These are phyloP conservation scores for Lodderomyces theae DNA, from an alignment of 1,139 yeast species.

Conservation along the genomic window DNA sequence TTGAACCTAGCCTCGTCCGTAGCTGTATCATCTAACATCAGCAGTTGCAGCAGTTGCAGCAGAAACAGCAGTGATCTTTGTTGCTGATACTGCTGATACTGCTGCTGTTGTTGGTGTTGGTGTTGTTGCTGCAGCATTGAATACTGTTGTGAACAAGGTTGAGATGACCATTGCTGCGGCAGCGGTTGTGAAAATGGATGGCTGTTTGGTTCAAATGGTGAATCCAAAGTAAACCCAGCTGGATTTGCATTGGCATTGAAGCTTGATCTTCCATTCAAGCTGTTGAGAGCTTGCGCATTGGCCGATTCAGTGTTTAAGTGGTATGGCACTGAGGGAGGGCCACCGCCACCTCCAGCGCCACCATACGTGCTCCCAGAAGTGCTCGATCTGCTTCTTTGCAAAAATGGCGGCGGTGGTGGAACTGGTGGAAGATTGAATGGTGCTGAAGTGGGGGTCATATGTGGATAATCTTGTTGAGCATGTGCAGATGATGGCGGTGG, in stretches of 20 bases:
- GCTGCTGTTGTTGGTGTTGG: no score
- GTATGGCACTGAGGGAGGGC: slow-evolving; percentile 33
- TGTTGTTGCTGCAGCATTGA: no score
- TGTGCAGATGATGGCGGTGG: slow-evolving; percentile 5
- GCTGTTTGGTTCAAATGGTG: slow-evolving; percentile 40
- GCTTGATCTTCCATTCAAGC: slow-evolving; percentile 21
- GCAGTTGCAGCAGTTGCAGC: slow-evolving; percentile 2
- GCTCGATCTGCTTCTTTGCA: slow-evolving; percentile 20
- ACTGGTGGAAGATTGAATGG: neutral
- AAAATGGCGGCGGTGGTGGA: slow-evolving; percentile 6
- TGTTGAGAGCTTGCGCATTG: slow-evolving; percentile 27
- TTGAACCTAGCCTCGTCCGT: slow-evolving; percentile 4
- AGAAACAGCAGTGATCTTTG: neutral
- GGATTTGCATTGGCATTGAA: slow-evolving; percentile 2
- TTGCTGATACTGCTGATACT: neutral
- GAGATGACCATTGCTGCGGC: slow-evolving; percentile 2
- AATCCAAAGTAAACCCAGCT: slow-evolving; percentile 32
- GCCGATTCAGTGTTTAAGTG: slow-evolving; percentile 43
- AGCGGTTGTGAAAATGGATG: slow-evolving; percentile 8
- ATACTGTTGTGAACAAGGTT: slow-evolving; percentile 2
- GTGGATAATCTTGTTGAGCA: slow-evolving; percentile 1
- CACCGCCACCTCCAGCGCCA: slow-evolving; percentile 26
- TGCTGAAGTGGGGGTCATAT: slow-evolving; percentile 1
- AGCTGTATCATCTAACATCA: slow-evolving; percentile 7
- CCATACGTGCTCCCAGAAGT: no score